Evolutionary conservation across 306 rosid species (phyloP), one percentile per base, ranked within the genome.

Genomic region (Lathyrus aphaca): DNA sequence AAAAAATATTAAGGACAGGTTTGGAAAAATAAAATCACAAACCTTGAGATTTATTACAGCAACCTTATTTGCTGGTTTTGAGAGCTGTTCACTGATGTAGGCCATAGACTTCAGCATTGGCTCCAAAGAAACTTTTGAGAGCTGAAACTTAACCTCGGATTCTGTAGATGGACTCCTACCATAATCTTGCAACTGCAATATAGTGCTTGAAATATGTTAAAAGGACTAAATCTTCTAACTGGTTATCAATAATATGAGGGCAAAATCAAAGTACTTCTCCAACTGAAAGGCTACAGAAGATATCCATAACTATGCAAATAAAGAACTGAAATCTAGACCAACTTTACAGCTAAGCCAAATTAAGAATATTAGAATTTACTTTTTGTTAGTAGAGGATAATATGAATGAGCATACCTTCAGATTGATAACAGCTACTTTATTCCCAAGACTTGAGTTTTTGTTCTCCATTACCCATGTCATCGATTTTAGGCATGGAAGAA

Each of bases 381-480:
- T 56, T 74, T 74, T 25, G 46, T 45, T 14, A 45, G 42, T 55
- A 37, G 58, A 30, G 35, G 25, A 19, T 64, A 56, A 73, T 44
- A 72, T 23, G 71, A 45, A 72, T 23, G 71, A 45, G 64, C 75
- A 19, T 80, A 89, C 97, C 90, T 92, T 92, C 74, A 92, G 85
- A 71, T 86, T 92, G 66, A 92, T 89, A 67, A 87, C 92, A 74
- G 96, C 97, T 39, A 89, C 90, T 84, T 83, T 86, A 66, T 82
- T 89, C 74, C 89, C 95, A 3, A 88, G 90, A 68, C 84, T 55
- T 65, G 95, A 87, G 81, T 81, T 89, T 81, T 89, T 92, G 77
- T 84, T 89, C 89, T 92, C 97, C 97, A 92, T 92, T 53, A 87
- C 95, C 97, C 97, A 92, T 48, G 96, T 92, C 97, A 92, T 92